Conservation (phyloP, 73 alveolate genomes). For the Paramecium bursaria region DNA sequence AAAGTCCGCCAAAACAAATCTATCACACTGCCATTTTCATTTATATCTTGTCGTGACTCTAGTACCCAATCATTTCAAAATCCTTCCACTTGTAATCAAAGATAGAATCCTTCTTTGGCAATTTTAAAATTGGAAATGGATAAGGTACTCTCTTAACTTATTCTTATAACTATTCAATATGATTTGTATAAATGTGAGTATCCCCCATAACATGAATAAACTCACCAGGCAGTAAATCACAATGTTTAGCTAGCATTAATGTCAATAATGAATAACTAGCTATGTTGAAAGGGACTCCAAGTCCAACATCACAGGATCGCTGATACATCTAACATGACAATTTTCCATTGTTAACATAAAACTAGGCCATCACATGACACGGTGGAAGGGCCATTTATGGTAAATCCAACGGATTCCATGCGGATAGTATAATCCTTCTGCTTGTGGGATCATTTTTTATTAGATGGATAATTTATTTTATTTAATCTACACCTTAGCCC, state of each 20-base stretch:
- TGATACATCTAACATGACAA: conserved; percentile 77
- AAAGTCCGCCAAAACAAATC: no score
- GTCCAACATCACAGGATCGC: conserved; percentile 93
- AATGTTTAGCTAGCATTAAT: conserved; percentile 92
- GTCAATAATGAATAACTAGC: conserved; percentile 94
- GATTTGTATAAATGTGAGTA: conserved; percentile 95
- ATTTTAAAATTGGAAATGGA: conserved; percentile 91
- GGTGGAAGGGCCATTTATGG: conserved; percentile 98
- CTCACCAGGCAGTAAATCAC: conserved; percentile 82
- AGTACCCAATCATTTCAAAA: conserved; percentile 77
- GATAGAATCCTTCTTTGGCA: conserved; percentile 75
- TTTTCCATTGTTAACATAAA: conserved; percentile 86
- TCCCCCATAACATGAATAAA: conserved; percentile 93
- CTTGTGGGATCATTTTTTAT: conserved; percentile 87
- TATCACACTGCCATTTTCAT: conserved; percentile 91
- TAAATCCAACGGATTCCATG: conserved; percentile 95
- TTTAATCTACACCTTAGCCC: conserved; percentile 92
- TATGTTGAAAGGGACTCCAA: conserved; percentile 95
- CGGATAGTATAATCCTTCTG: conserved; percentile 91
- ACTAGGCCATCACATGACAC: conserved; percentile 95
- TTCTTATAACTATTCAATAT: conserved; percentile 86
- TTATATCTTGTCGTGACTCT: conserved; percentile 73
- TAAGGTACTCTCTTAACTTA: conserved; percentile 89
- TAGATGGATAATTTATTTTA: conserved; percentile 80
- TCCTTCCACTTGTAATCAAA: conserved; percentile 71